These are phyloP conservation scores for Fusarium burgessii DNA, from an alignment of 2,329 filamentous ascomycete species.

Conservation along the genomic window DNA sequence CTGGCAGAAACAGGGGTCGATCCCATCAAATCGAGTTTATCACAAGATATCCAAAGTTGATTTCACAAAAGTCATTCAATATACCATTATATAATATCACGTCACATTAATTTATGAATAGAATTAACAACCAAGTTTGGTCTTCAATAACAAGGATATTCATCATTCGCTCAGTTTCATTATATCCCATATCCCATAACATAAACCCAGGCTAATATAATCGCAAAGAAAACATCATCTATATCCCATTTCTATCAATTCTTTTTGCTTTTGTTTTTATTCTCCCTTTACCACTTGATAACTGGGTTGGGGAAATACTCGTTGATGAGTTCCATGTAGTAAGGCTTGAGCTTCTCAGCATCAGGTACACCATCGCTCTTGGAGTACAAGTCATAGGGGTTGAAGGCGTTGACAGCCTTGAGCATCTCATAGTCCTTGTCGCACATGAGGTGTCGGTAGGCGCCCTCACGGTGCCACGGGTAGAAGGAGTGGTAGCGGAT, in stretches of 20 bases:
- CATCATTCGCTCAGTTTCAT: slow-evolving; percentile 23
- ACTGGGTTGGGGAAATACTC: slow-evolving; percentile 57
- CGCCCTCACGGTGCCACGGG: slow-evolving; percentile 86
- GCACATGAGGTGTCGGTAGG: slow-evolving; percentile 86
- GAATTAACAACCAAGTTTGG: background rate
- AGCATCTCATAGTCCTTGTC: slow-evolving; percentile 84
- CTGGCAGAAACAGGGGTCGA: background rate
- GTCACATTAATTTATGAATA: background rate
- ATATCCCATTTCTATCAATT: background rate
- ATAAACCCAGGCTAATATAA: slow-evolving; percentile 17
- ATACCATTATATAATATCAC: background rate
- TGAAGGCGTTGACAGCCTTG: slow-evolving; percentile 85
- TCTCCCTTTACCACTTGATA: slow-evolving; percentile 53
- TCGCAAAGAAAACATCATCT: slow-evolving; percentile 16
- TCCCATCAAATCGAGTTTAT: background rate
- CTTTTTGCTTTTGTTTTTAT: background rate
- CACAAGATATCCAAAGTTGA: background rate
- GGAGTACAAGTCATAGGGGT: slow-evolving; percentile 92
- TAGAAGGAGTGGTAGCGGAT: slow-evolving; percentile 95
- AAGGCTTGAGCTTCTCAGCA: slow-evolving; percentile 77
- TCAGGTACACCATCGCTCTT: slow-evolving; percentile 87
- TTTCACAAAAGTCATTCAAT: background rate
- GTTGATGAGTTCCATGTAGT: slow-evolving; percentile 58
- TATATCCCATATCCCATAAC: slow-evolving; percentile 20
- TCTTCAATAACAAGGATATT: slow-evolving; percentile 22